A percentile compares a stretch with the other conserved stretches of the same genome.
Evolutionary conservation across 2,329 filamentous ascomycete species (phyloP).

Genomic region (Raffaelea deltoideospora): DNA sequence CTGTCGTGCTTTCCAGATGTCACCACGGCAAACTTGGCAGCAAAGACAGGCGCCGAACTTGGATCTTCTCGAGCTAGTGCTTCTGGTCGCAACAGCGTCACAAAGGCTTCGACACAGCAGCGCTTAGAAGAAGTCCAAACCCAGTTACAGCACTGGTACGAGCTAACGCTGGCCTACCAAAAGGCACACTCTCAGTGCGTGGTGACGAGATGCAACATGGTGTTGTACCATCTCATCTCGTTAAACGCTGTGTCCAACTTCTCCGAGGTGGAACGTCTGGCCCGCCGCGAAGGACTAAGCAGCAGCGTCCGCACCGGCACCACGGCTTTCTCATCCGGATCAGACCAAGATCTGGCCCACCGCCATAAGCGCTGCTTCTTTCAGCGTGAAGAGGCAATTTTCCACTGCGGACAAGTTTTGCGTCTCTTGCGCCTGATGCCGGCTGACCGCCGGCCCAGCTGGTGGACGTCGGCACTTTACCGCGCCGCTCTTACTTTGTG

Average conservation of each 20-base stretch:
- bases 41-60: too few species aligned
- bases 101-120: constrained; percentile 42
- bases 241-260: constrained; percentile 56
- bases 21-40: constrained; percentile 24
- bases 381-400: constrained; percentile 46
- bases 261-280: constrained; percentile 50
- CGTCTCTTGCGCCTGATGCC: constrained; percentile 46
- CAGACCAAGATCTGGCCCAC: constrained; percentile 32
- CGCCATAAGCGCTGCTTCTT: constrained; percentile 50
- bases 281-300: constrained; percentile 44
- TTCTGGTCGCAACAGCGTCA: too few species aligned
- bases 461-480: constrained; percentile 59
- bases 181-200: constrained; percentile 41
- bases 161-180: constrained; percentile 40
- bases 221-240: constrained; percentile 56
- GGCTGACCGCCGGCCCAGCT: constrained; percentile 43
- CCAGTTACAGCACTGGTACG: constrained; percentile 51
- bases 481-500: constrained; percentile 49
- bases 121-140: constrained; percentile 50
- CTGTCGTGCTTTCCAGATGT: constrained; percentile 49
- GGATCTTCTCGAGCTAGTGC: too few species aligned
- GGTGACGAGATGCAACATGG: constrained; percentile 48
- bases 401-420: constrained; percentile 54
- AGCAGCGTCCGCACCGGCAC: too few species aligned
- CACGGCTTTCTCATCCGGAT: constrained; percentile 32